These are phyloP conservation scores for Cordyceps fumosorosea DNA, from an alignment of 2,329 filamentous ascomycete genomes.

Conservation along the genomic window DNA sequence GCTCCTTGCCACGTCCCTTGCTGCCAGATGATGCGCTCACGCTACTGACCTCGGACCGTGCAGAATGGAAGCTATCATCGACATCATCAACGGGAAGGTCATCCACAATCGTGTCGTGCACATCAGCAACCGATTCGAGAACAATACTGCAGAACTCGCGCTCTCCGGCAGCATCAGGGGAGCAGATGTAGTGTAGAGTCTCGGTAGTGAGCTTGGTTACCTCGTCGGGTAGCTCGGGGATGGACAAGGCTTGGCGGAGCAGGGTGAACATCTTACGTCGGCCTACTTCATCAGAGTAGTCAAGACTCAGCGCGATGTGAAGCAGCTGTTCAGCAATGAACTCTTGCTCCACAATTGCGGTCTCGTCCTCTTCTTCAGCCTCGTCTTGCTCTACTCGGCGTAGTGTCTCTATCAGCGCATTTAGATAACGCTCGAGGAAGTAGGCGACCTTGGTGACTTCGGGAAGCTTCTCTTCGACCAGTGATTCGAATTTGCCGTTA, in stretches of 20 bases:
- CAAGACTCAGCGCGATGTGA: conserved; percentile 82
- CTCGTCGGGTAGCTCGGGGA: conserved; percentile 84
- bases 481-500: conserved; percentile 64
- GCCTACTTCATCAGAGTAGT: conserved; percentile 97
- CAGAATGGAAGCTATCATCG: conserved; percentile 83
- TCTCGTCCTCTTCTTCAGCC: conserved; percentile 61
- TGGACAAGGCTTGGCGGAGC: conserved; percentile 76
- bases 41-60: conserved; percentile 74
- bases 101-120: conserved; percentile 86
- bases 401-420: conserved; percentile 58
- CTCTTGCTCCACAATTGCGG: conserved; percentile 82
- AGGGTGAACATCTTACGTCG: conserved; percentile 93
- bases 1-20: conserved; percentile 34
- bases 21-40: conserved; percentile 47
- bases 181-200: conserved; percentile 75
- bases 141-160: conserved; percentile 79
- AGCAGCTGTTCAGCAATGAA: conserved; percentile 95
- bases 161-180: conserved; percentile 65
- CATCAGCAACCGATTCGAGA: conserved; percentile 89
- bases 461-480: conserved; percentile 88
- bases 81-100: conserved; percentile 52
- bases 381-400: conserved; percentile 48
- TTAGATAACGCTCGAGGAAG: conserved; percentile 75
- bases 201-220: conserved; percentile 83
- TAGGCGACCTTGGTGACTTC: conserved; percentile 89